phyloP scores from a whole-genome alignment of 345 rosid species.

The Psidium guajava region DNA sequence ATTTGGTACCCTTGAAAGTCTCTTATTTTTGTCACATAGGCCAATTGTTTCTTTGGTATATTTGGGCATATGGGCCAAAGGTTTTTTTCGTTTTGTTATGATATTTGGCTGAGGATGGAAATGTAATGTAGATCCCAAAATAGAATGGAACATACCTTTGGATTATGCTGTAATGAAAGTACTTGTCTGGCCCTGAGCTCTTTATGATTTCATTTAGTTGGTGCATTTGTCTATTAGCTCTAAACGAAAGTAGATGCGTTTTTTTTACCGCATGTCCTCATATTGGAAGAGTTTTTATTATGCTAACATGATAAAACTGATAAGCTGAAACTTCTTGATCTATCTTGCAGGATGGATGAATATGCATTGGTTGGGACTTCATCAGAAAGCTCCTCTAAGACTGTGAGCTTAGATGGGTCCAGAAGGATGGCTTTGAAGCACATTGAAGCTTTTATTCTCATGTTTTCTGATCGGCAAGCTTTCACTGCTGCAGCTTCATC shows the following conservation, averaged over 20 bases:
- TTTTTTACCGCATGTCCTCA: not conserved
- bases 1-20: not conserved
- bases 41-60: not conserved
- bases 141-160: not conserved
- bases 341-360: conserved; percentile 64
- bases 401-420: conserved; percentile 67
- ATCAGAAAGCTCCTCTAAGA: conserved; percentile 58
- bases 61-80: not conserved
- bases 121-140: not conserved
- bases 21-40: too few relatives aligned
- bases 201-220: not conserved
- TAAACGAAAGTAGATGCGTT: not conserved
- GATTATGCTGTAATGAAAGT: not conserved
- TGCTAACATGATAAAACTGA: not conserved
- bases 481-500: conserved; percentile 62
- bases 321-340: not conserved
- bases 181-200: not conserved
- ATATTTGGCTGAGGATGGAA: not conserved
- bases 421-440: conserved; percentile 68
- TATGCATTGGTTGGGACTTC: conserved; percentile 50
- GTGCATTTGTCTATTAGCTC: not conserved
- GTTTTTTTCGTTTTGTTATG: not conserved
- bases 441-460: conserved; percentile 51
- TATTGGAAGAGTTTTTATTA: not conserved
- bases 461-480: conserved; percentile 60